These are phyloP conservation scores for Chloranthus sessilifolius DNA, from an alignment of 164 flowering plant species.

Conservation along the genomic window DNA sequence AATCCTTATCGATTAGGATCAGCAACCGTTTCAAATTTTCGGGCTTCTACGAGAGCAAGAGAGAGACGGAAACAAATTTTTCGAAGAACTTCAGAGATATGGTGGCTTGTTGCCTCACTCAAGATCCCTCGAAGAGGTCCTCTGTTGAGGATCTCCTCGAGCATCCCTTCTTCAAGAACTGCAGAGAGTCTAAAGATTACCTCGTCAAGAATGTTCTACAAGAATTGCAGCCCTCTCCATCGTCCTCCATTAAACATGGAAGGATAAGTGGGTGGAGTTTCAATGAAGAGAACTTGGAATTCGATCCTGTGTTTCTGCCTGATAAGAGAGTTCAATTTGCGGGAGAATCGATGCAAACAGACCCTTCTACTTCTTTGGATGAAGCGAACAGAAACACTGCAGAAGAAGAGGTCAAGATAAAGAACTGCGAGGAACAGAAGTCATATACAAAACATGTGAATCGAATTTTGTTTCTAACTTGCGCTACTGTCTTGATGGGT, in stretches of 20 bases:
- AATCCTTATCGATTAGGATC: constrained; percentile 61
- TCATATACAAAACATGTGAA: not conserved
- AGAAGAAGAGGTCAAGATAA: not conserved
- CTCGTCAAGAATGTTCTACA: constrained; percentile 49
- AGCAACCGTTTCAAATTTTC: constrained; percentile 52
- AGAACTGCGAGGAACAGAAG: not conserved
- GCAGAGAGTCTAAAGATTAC: constrained; percentile 44
- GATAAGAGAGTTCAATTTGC: not conserved
- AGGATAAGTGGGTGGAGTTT: constrained; percentile 95
- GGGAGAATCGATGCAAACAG: not conserved
- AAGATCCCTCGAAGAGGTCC: constrained; percentile 68
- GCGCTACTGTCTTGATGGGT: constrained; percentile 31
- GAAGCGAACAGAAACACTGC: not conserved
- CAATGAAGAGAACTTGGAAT: constrained; percentile 53
- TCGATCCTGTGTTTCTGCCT: constrained; percentile 59
- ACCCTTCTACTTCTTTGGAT: not conserved
- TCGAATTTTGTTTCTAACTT: constrained; percentile 23
- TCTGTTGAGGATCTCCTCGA: constrained; percentile 58
- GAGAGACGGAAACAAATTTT: constrained; percentile 49
- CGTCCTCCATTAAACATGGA: constrained; percentile 40
- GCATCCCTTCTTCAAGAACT: constrained; percentile 74
- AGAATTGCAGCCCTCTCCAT: no score
- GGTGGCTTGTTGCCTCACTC: constrained; percentile 69
- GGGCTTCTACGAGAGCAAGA: constrained; percentile 19
- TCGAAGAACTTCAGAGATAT: constrained; percentile 67